Evolutionary conservation across 495 filamentous ascomycete genomes (phyloP).

Genomic region (Hypoxylon intermedium): DNA sequence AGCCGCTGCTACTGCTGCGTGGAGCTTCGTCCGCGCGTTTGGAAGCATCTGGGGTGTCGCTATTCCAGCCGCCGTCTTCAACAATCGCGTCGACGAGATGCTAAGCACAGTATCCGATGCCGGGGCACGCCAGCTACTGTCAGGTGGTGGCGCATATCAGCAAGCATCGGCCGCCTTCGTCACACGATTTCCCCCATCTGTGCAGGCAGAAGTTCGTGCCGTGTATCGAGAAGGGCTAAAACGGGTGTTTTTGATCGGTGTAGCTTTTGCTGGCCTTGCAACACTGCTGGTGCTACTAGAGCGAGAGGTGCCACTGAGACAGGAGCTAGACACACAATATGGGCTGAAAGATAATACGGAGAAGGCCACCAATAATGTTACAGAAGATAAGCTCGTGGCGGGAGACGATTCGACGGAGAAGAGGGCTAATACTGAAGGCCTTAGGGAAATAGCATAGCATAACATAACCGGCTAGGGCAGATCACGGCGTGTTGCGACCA

Average conservation of each 20-base stretch:
- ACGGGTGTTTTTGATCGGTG: constrained; percentile 7
- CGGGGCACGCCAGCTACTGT: constrained; percentile 5
- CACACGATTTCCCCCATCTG: not conserved
- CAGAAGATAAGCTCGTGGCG: not conserved
- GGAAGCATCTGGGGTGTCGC: constrained; percentile 59
- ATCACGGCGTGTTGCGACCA: not conserved
- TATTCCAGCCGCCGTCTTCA: constrained; percentile 59
- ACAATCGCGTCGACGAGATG: constrained; percentile 41
- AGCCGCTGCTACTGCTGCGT: constrained; percentile 49
- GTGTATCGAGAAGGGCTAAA: not conserved
- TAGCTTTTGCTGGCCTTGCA: constrained; percentile 15
- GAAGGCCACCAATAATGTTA: constrained; percentile 4
- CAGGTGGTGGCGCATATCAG: constrained; percentile 33
- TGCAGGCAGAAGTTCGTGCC: constrained; percentile 2
- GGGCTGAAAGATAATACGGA: constrained; percentile 20
- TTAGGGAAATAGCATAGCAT: not conserved
- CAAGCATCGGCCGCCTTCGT: not conserved
- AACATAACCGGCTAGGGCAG: not conserved
- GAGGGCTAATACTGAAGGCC: not conserved
- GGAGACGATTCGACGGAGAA: not conserved
- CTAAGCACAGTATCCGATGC: constrained; percentile 32
- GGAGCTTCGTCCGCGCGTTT: constrained; percentile 54
- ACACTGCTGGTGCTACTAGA: not conserved
- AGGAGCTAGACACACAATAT: constrained; percentile 16
- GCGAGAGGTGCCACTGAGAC: constrained; percentile 9